Conservation (phyloP, 768 basidiomycete species). For the Russula sp. region DNA sequence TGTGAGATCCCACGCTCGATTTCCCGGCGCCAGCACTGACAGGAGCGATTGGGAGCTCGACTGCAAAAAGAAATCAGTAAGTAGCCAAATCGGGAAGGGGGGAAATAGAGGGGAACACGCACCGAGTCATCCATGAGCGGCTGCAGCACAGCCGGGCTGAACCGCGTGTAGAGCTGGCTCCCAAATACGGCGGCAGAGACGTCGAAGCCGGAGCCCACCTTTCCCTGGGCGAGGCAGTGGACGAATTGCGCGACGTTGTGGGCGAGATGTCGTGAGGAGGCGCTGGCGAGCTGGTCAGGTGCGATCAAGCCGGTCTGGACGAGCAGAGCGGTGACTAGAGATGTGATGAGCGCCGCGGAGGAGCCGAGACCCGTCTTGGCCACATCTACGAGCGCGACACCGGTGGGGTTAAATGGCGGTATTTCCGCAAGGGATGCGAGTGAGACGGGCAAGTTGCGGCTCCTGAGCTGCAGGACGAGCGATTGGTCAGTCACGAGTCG, state of each 20-base stretch:
- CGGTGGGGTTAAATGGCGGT: slow-evolving; percentile 68
- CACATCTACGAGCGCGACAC: slow-evolving; percentile 65
- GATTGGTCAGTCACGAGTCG: background rate
- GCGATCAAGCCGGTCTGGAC: slow-evolving; percentile 64
- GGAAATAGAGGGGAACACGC: slow-evolving; percentile 21
- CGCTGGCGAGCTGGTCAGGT: slow-evolving; percentile 35
- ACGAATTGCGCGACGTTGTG: slow-evolving; percentile 94
- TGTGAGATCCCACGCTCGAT: slow-evolving; percentile 65
- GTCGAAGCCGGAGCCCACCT: slow-evolving; percentile 97
- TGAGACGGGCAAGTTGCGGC: slow-evolving; percentile 52
- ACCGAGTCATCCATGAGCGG: slow-evolving; percentile 54
- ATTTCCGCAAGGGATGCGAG: slow-evolving; percentile 58
- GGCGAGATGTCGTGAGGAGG: slow-evolving; percentile 47
- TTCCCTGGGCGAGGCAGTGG: slow-evolving; percentile 95
- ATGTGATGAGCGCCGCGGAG: slow-evolving; percentile 94
- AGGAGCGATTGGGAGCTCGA: slow-evolving; percentile 31
- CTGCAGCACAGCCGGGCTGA: slow-evolving; percentile 64
- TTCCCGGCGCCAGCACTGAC: slow-evolving; percentile 53
- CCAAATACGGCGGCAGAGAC: slow-evolving; percentile 92
- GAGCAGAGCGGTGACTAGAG: slow-evolving; percentile 80
- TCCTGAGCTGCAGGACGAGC: slow-evolving; percentile 45
- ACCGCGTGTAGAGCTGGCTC: slow-evolving; percentile 87
- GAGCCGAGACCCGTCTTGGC: slow-evolving; percentile 99
- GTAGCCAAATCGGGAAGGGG: background rate
- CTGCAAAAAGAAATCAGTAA: slow-evolving; percentile 18